These are phyloP conservation scores for Helicocarpus griseus DNA, from an alignment of 2,329 filamentous ascomycete species.

Conservation along the genomic window DNA sequence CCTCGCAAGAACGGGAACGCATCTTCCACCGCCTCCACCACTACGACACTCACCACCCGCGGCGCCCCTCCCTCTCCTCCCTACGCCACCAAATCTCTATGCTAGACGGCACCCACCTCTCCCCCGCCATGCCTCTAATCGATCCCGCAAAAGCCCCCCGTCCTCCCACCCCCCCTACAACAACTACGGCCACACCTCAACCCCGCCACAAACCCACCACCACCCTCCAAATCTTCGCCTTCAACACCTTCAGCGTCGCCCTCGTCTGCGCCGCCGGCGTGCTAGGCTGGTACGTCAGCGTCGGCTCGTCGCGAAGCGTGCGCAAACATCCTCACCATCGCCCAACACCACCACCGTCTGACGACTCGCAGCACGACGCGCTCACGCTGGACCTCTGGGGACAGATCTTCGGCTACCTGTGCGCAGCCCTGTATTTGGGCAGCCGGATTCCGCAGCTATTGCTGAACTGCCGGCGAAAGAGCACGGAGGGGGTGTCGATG, in stretches of 20 bases:
- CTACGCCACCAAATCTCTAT: slow-evolving; percentile 41
- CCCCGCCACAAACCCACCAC: slow-evolving; percentile 25
- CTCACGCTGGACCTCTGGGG: slow-evolving; percentile 66
- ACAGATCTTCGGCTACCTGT: slow-evolving; percentile 89
- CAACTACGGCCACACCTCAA: slow-evolving; percentile 4
- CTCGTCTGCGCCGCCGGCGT: slow-evolving; percentile 79
- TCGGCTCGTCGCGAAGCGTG: slow-evolving; percentile 31
- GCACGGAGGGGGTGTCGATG: slow-evolving; percentile 84
- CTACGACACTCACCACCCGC: neutral
- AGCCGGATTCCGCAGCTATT: slow-evolving; percentile 83
- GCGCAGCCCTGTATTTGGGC: slow-evolving; percentile 78
- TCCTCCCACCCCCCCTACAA: slow-evolving; percentile 17
- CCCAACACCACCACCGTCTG: too few relatives aligned
- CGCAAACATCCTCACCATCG: too few relatives aligned
- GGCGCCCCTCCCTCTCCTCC: slow-evolving; percentile 14
- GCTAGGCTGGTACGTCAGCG: slow-evolving; percentile 72
- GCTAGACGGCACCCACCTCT: slow-evolving; percentile 59
- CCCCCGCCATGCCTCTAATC: slow-evolving; percentile 72
- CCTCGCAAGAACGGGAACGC: neutral
- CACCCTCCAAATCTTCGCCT: slow-evolving; percentile 44
- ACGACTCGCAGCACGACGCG: slow-evolving; percentile 21
- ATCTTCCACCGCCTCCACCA: neutral
- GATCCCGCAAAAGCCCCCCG: slow-evolving; percentile 33
- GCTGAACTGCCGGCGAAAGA: slow-evolving; percentile 85
- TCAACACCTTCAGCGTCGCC: slow-evolving; percentile 66